Conservation (phyloP, 805 yeast species). For the Metschnikowia orientalis region DNA sequence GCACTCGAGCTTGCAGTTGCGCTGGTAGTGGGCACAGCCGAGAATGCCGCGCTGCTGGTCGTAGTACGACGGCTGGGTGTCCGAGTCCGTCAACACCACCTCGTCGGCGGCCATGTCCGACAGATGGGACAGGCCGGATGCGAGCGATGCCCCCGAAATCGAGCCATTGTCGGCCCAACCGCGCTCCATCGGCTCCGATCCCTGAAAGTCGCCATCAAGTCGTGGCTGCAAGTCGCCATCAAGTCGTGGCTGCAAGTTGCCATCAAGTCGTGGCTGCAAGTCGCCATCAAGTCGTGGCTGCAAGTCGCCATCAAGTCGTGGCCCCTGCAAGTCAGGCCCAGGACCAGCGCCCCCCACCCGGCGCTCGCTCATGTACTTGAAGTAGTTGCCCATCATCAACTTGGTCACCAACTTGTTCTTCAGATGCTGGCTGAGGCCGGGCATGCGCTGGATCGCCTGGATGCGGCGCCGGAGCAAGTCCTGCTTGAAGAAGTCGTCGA, state of each 20-base stretch:
- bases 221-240: neutral
- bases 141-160: neutral
- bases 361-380: constrained; percentile 46
- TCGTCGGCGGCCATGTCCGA: constrained; percentile 28
- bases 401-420: constrained; percentile 53
- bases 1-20: constrained; percentile 83
- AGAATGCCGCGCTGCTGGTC: constrained; percentile 40
- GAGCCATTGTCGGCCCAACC: neutral
- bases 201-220: constrained; percentile 4
- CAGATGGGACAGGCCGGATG: neutral
- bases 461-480: constrained; percentile 45
- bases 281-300: constrained; percentile 1
- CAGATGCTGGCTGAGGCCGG: constrained; percentile 35
- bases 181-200: neutral
- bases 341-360: constrained; percentile 22
- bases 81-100: constrained; percentile 46
- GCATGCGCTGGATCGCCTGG: constrained; percentile 40
- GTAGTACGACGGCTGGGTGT: constrained; percentile 46
- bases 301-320: constrained; percentile 2
- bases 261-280: constrained; percentile 1
- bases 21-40: constrained; percentile 81
- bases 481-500: constrained; percentile 36
- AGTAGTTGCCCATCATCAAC: constrained; percentile 65
- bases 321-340: constrained; percentile 1
- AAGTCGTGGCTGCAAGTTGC: constrained; percentile 3